A percentile compares a stretch with the other conserved stretches of the same genome.
These are phyloP conservation scores for Claviceps africana DNA, from an alignment of 2,329 filamentous ascomycete species.

Conservation along the genomic window DNA sequence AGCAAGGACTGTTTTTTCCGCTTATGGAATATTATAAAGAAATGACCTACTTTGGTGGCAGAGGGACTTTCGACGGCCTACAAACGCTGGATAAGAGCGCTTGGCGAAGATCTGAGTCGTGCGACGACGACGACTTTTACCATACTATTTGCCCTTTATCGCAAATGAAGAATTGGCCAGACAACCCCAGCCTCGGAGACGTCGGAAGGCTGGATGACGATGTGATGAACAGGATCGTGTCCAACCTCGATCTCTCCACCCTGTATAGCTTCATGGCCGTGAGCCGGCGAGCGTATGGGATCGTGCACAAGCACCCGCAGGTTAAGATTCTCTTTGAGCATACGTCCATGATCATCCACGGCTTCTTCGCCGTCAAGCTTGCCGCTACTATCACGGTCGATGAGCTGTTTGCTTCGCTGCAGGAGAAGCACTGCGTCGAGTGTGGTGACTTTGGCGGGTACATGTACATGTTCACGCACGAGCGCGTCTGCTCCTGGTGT, in stretches of 20 bases:
- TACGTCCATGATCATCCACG: neutral
- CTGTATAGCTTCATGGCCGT: neutral
- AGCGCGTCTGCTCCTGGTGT: neutral
- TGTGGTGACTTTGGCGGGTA: neutral
- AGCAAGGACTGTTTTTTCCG: neutral
- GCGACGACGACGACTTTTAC: no score
- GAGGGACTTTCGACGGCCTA: no score
- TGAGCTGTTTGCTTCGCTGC: neutral
- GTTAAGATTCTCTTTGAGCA: neutral
- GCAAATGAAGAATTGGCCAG: no score
- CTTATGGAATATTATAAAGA: neutral
- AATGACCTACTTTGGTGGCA: neutral
- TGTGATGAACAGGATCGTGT: neutral
- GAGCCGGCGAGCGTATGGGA: neutral
- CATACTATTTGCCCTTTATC: no score
- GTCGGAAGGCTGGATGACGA: neutral
- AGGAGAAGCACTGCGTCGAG: neutral
- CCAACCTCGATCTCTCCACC: neutral
- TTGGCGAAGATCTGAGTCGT: no score
- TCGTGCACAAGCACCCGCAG: neutral
- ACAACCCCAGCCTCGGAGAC: neutral
- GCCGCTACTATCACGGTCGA: neutral
- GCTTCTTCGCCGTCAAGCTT: neutral
- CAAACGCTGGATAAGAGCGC: neutral
- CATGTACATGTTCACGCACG: neutral